Evolutionary conservation across 2,329 filamentous ascomycete species (phyloP), one percentile per base, ranked within the genome.

Genomic region (Cladosporium sp.): DNA sequence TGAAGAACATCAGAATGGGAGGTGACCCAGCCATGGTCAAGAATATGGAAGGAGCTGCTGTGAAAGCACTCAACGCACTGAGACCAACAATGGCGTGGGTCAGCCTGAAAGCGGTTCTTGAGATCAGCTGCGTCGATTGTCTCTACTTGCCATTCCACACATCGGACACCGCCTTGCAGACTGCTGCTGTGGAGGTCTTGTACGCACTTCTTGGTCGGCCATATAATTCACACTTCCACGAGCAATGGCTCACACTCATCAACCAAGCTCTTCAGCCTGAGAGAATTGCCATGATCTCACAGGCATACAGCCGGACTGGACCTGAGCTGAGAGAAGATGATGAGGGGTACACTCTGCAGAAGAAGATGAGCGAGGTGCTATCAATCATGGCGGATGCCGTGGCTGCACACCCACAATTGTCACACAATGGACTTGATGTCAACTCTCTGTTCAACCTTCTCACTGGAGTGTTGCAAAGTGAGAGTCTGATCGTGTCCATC

Each of bases 311-410:
- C 67, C 66, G 26, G 69, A 73, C 29, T 64, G 68, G 16, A 67
- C 68, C 14, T 66, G 60, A 16, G 70, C 92, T 3, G 86, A 52
- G 91, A 66, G 90, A 97, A 71, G 88, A 97, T 66, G 91, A 97
- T 70, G 92, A 97, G 73, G 96, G 93, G 75, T 98, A 99, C 76
- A 88, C 92, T 64, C 88, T 97, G 71, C 88, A 91, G 49, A 98
- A 98, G 81, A 97, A 96, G 78, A 87, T 98, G 56, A 93, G 93
- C 1, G 95, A 99, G 86, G 91, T 97, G 81, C 83, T 97, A 11
- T 94, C 93, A 28, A 91, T 91, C 72, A 82, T 97, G 18, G 92
- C 91, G 21, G 90, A 91, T 69, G 94, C 93, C 73, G 85, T 97
- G 67, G 91, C 95, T 72, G 87, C 91, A 68, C 92, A 91, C 69